Conservation (phyloP, 768 basidiomycete genomes). For the Leucosporidium yakuticum region DNA sequence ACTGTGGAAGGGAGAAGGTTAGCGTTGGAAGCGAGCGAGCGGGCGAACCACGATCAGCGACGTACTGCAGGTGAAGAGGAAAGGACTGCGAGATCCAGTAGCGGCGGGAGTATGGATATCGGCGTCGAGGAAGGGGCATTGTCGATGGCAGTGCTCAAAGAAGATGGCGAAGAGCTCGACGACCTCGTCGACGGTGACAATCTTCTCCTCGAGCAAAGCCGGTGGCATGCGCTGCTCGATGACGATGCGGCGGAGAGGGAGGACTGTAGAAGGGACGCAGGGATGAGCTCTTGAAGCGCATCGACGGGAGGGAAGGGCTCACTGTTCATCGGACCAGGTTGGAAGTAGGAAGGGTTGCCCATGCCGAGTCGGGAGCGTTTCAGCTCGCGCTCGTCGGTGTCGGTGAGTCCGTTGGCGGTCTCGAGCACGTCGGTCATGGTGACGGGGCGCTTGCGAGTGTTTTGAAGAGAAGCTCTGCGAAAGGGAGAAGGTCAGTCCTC, state of each 20-base stretch:
- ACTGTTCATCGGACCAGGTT: slow-evolving; percentile 39
- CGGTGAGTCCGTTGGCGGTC: slow-evolving; percentile 10
- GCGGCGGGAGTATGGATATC: slow-evolving; percentile 90
- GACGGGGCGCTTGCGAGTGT: slow-evolving; percentile 30
- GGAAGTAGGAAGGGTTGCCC: slow-evolving; percentile 35
- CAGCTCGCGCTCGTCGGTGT: slow-evolving; percentile 3
- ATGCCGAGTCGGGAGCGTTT: slow-evolving; percentile 28
- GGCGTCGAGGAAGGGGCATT: slow-evolving; percentile 72
- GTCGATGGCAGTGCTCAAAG: slow-evolving; percentile 39
- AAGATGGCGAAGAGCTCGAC: slow-evolving; percentile 78
- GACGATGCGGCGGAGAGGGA: slow-evolving; percentile 36
- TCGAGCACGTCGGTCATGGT: slow-evolving; percentile 28
- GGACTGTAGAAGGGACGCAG: slow-evolving; percentile 14
- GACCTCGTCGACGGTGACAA: slow-evolving; percentile 58
- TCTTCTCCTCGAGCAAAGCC: slow-evolving; percentile 34
- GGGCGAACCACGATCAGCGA: slow-evolving; percentile 21
- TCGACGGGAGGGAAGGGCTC: not conserved
- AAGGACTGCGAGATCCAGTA: slow-evolving; percentile 89
- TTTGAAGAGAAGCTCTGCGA: slow-evolving; percentile 28
- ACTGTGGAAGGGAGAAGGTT: slow-evolving; percentile 50
- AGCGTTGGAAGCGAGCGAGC: not conserved
- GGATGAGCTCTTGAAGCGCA: slow-evolving; percentile 48
- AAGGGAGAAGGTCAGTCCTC: too few species aligned
- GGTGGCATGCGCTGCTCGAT: slow-evolving; percentile 38
- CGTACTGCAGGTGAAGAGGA: slow-evolving; percentile 85